A percentile compares a stretch with the other conserved stretches of the same genome.
Evolutionary conservation across 2,329 filamentous ascomycete species (phyloP).

Genomic region (Aspergillus pseudoviridinutans): DNA sequence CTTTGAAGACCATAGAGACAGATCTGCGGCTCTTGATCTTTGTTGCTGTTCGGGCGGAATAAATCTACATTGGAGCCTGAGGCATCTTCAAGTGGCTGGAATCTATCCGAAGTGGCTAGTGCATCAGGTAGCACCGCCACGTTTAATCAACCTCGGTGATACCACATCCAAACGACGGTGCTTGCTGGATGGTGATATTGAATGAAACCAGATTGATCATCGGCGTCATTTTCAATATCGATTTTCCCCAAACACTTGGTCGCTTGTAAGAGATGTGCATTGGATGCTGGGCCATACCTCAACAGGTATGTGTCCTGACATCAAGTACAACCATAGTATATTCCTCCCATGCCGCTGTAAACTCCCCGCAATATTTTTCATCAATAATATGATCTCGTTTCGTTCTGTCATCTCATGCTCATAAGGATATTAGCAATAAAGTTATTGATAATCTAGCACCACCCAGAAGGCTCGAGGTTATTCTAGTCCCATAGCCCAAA

Average conservation of each 20-base stretch:
- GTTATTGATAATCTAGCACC: neutral
- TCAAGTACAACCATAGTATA: neutral
- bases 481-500: slow-evolving; percentile 15
- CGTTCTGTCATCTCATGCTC: slow-evolving; percentile 8
- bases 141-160: slow-evolving; percentile 5
- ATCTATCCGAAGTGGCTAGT: neutral
- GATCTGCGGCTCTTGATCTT: slow-evolving; percentile 18
- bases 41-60: slow-evolving; percentile 6
- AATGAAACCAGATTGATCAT: neutral
- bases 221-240: neutral
- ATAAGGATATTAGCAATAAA: slow-evolving; percentile 7
- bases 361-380: slow-evolving; percentile 1
- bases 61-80: slow-evolving; percentile 9
- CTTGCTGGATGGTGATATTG: neutral
- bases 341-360: neutral
- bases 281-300: no score
- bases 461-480: neutral
- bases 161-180: neutral
- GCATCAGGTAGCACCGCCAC: slow-evolving; percentile 22
- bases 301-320: neutral
- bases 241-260: no score
- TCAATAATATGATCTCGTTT: neutral
- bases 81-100: slow-evolving; percentile 18
- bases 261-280: no score
- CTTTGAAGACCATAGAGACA: slow-evolving; percentile 11